A percentile compares a stretch with the other conserved stretches of the same genome.
phyloP scores from a whole-genome alignment of 2,329 filamentous ascomycete species.

The Colletotrichum lindemuthianum region DNA sequence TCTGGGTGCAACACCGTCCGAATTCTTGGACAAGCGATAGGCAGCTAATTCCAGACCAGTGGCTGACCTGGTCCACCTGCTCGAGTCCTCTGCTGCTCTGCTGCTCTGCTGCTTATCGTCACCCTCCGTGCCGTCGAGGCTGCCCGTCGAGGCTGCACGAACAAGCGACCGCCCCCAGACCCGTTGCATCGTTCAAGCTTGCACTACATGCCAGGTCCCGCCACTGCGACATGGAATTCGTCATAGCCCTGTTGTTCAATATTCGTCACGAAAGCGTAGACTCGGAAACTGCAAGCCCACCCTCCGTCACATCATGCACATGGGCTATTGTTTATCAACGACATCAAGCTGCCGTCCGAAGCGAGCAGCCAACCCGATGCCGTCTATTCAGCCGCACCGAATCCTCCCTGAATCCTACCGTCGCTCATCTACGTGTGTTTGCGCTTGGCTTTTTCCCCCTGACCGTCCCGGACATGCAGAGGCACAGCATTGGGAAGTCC shows the following conservation, averaged over 20 bases:
- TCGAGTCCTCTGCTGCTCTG: too few species aligned
- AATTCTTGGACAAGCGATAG: too few species aligned
- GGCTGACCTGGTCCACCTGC: too few species aligned
- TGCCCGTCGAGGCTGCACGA: too few species aligned
- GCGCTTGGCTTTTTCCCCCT: neutral
- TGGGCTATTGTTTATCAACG: neutral
- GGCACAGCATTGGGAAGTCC: neutral
- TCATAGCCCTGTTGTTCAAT: neutral
- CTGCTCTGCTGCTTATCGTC: too few species aligned
- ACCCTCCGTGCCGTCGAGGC: too few species aligned
- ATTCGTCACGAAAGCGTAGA: neutral
- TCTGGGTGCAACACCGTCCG: neutral
- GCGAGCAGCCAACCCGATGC: neutral
- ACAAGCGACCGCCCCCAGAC: conserved; percentile 1
- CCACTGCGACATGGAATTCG: neutral
- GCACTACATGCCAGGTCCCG: conserved; percentile 5
- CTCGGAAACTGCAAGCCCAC: conserved; percentile 2
- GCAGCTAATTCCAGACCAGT: too few species aligned
- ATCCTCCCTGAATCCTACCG: neutral
- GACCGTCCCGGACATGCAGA: neutral
- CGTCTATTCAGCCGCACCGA: conserved; percentile 1
- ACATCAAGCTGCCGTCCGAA: neutral
- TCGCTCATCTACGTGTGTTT: neutral
- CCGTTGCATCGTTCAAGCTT: conserved; percentile 4
- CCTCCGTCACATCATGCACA: neutral